Percentiles rank a stretch among this genome's conserved stretches.
These are phyloP conservation scores for Canna indica DNA, from an alignment of 176 grass and related monocot genomes.

Conservation along the genomic window DNA sequence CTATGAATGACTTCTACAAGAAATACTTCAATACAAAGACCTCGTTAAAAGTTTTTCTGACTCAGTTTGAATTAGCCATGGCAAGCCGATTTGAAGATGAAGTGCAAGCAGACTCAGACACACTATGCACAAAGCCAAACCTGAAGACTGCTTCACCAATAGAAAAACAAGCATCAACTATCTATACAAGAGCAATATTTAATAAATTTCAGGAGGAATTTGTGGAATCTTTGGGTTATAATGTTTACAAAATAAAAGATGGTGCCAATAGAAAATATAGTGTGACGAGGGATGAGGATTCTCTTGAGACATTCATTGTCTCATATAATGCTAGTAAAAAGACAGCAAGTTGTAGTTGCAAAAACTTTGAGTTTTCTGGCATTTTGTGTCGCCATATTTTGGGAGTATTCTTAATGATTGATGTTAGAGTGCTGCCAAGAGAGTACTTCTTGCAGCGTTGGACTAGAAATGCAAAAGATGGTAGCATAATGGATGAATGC, in stretches of 20 bases:
- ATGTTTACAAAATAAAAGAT: conserved; percentile 62
- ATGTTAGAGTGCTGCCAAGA: conserved; percentile 47
- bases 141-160: conserved; percentile 72
- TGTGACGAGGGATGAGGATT: conserved; percentile 68
- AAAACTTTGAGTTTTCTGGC: conserved; percentile 71
- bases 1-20: conserved; percentile 80
- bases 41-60: conserved; percentile 70
- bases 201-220: conserved; percentile 91
- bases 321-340: conserved; percentile 61
- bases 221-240: conserved; percentile 72
- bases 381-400: conserved; percentile 89
- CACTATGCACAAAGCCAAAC: conserved; percentile 31
- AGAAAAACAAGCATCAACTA: conserved; percentile 81
- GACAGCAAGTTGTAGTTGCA: conserved; percentile 76
- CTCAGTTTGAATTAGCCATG: conserved; percentile 56
- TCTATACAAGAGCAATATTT: conserved; percentile 74
- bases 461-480: conserved; percentile 58
- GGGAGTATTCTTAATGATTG: conserved; percentile 73
- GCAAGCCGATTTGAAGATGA: conserved; percentile 51
- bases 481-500: conserved; percentile 39
- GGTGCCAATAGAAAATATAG: conserved; percentile 50
- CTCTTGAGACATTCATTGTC: conserved; percentile 54
- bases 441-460: conserved; percentile 72
- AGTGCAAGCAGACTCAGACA: conserved; percentile 50
- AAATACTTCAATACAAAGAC: conserved; percentile 68